A percentile compares a stretch with the other conserved stretches of the same genome.
phyloP scores from a whole-genome alignment of 139 green algal species.

The Closterium sp. region DNA sequence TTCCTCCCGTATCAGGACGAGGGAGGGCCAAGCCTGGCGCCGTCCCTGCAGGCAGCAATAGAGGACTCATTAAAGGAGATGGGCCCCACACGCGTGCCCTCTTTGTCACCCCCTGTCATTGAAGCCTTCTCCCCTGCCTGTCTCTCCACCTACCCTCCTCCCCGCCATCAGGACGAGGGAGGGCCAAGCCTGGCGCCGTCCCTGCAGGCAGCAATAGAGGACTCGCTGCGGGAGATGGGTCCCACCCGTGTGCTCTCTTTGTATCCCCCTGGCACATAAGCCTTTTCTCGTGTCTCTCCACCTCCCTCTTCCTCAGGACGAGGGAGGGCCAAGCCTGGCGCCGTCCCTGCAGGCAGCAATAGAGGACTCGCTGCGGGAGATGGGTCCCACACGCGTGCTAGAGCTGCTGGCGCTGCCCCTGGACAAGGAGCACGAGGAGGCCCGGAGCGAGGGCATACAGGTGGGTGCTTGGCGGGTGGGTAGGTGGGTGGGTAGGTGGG shows the following conservation, averaged over 20 bases:
- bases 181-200: constrained; percentile 24
- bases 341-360: no score
- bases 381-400: constrained; percentile 39
- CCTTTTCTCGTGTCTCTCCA: background rate
- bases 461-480: constrained; percentile 13
- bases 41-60: constrained; percentile 42
- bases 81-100: constrained; percentile 38
- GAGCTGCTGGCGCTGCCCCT: constrained; percentile 49
- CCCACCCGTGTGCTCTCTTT: constrained; percentile 41
- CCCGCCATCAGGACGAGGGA: constrained; percentile 40
- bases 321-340: no score
- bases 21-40: constrained; percentile 27
- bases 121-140: no score
- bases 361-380: no score
- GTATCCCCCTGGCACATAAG: no score
- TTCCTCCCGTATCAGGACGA: constrained; percentile 43
- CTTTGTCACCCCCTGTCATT: no score
- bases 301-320: background rate
- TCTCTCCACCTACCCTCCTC: no score
- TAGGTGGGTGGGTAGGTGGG: background rate
- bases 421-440: background rate
- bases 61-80: constrained; percentile 33
- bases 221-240: constrained; percentile 25
- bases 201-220: constrained; percentile 46
- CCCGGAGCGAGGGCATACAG: constrained; percentile 28